Conservation (phyloP, 2,329 filamentous ascomycete genomes). For the Alternaria rosae region DNA sequence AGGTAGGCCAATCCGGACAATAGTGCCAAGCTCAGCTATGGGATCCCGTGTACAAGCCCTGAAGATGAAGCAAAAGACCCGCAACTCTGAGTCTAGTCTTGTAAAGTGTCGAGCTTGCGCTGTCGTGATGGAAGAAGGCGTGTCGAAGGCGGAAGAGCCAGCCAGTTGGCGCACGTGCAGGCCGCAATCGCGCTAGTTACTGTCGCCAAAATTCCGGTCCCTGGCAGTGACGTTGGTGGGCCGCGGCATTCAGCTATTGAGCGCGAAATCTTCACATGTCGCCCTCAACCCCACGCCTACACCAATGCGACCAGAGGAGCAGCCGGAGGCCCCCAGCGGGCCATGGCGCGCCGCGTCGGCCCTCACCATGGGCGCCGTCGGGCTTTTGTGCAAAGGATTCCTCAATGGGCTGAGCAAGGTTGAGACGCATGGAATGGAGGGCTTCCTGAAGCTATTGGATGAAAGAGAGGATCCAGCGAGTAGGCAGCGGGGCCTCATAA, state of each 20-base stretch:
- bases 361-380: conserved; percentile 76
- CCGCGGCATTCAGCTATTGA: conserved; percentile 9
- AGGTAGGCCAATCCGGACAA: background rate
- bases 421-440: conserved; percentile 77
- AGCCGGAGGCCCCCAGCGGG: conserved; percentile 63
- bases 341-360: conserved; percentile 78
- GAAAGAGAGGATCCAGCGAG: conserved; percentile 70
- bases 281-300: conserved; percentile 16
- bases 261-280: conserved; percentile 26
- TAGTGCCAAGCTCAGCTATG: background rate
- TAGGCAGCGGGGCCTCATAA: conserved; percentile 80
- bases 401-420: conserved; percentile 76
- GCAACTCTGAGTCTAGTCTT: background rate
- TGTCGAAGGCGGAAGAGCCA: conserved; percentile 9
- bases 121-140: background rate
- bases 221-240: conserved; percentile 28
- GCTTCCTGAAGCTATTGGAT: conserved; percentile 79
- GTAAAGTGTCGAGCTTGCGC: background rate
- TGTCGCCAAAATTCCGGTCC: conserved; percentile 25
- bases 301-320: conserved; percentile 54
- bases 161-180: conserved; percentile 15
- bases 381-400: conserved; percentile 75
- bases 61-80: background rate
- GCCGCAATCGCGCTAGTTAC: conserved; percentile 18
- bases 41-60: background rate